A percentile compares a stretch with the other conserved stretches of the same genome.
Conservation (phyloP, 1,139 yeast species). For the Protomyces inundatus region DNA sequence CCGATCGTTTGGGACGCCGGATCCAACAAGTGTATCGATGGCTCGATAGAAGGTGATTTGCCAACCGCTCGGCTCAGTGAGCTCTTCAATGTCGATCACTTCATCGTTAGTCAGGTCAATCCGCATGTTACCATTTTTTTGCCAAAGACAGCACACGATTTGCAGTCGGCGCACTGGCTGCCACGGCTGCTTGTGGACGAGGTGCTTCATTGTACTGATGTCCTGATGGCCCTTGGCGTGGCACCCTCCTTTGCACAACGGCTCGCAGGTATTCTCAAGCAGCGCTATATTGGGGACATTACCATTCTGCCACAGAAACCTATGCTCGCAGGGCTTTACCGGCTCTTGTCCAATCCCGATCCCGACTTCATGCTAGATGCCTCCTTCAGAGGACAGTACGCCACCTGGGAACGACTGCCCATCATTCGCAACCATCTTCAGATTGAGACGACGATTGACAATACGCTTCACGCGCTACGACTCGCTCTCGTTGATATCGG, state of each 20-base stretch:
- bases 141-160: slow-evolving; percentile 23
- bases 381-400: slow-evolving; percentile 75
- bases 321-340: slow-evolving; percentile 50
- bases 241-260: slow-evolving; percentile 68
- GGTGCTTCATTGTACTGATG: slow-evolving; percentile 66
- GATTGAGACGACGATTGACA: slow-evolving; percentile 19
- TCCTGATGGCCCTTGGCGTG: slow-evolving; percentile 69
- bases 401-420: slow-evolving; percentile 57
- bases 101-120: slow-evolving; percentile 93
- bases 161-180: slow-evolving; percentile 9
- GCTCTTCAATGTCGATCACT: slow-evolving; percentile 94
- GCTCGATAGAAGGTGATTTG: slow-evolving; percentile 88
- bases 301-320: slow-evolving; percentile 78
- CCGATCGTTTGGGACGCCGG: slow-evolving; percentile 78
- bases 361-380: slow-evolving; percentile 67
- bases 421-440: slow-evolving; percentile 17
- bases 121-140: slow-evolving; percentile 92
- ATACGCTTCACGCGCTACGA: slow-evolving; percentile 9
- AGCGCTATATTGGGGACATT: slow-evolving; percentile 86
- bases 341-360: slow-evolving; percentile 72
- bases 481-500: slow-evolving; percentile 3
- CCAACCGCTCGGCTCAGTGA: slow-evolving; percentile 87
- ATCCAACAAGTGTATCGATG: slow-evolving; percentile 82
- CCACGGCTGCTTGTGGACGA: slow-evolving; percentile 49
- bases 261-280: slow-evolving; percentile 68